Base-by-base conservation (phyloP, 2,329 filamentous ascomycete species). In the Cladosporium sp. region DNA sequence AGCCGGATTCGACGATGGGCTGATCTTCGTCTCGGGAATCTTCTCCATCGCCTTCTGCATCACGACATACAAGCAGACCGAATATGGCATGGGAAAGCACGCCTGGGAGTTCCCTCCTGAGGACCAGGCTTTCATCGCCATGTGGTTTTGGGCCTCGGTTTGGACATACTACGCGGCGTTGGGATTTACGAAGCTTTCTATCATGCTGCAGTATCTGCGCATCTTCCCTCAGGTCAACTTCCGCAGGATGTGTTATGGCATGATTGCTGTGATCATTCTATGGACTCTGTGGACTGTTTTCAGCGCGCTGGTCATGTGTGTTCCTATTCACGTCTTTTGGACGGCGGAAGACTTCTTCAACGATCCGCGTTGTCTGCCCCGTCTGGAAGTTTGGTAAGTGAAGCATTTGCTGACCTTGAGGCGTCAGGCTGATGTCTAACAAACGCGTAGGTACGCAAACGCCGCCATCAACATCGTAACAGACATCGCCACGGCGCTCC, bases 201-300 rank as follows among this genome's bases (percentile, higher is more conserved):
- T 76, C 32, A 58, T 76, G 3, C 62, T 76, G 47, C 73, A 75
- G 53, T 77, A 76, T 52, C 66, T 72, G 15, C 70, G 70, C n/a
- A 67, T 77, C 22, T 76, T 77, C 48, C 68, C 67, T 7, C 68
- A 67, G 5, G 61, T 58, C 12, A 57, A 56, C 12, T 70, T 71
- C 59, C 65, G 68, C 5, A 54, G 39, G 30, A 20, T 40, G 3
- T 53, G 51, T 46, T 46, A 45, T 25, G 42, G 11, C 7, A 38
- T 53, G 30, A 49, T 53, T 12, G 46, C 12, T 1, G 22, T 53
- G 16, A 46, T 53, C n/a, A 13, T 30, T 3, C 3, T 45, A 2
- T 53, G 47, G 46, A 50, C 38, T 3, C n/a, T 50, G 19, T 53
- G 52, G 52, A 38, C 52, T 12, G 43, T 50, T 7, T 32, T 51